Conservation (phyloP, 345 rosid genomes). For the Draba incana region DNA sequence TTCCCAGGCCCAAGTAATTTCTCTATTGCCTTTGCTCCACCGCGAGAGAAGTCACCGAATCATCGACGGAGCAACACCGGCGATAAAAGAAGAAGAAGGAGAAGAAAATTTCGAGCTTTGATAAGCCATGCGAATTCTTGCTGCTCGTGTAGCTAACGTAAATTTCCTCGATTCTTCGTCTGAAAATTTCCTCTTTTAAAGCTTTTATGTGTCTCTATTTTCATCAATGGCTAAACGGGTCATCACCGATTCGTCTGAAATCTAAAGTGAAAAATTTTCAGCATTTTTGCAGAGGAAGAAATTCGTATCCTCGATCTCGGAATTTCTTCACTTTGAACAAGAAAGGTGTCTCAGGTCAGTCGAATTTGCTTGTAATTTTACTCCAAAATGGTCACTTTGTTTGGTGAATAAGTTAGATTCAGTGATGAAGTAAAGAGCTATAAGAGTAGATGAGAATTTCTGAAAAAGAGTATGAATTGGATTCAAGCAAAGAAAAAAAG, state of each 20-base stretch:
- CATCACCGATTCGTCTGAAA: constrained; percentile 10
- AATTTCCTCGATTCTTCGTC: background rate
- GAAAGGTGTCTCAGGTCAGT: constrained; percentile 16
- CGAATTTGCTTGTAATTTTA: constrained; percentile 11
- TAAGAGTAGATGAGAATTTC: too few species aligned
- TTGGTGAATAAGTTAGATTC: background rate
- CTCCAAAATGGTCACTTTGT: constrained; percentile 21
- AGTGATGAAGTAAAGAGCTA: background rate
- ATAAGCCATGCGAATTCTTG: constrained; percentile 33
- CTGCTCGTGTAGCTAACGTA: constrained; percentile 34
- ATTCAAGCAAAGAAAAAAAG: background rate
- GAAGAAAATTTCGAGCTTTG: constrained; percentile 5
- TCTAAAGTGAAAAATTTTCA: constrained; percentile 27
- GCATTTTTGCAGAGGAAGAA: constrained; percentile 46
- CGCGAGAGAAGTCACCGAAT: constrained; percentile 2
- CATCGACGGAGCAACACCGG: background rate
- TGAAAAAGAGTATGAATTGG: background rate
- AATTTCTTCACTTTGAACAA: constrained; percentile 41
- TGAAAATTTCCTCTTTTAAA: background rate
- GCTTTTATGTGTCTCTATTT: background rate
- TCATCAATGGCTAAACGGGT: constrained; percentile 21
- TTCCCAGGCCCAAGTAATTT: background rate
- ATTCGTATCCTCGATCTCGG: constrained; percentile 41
- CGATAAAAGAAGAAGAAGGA: background rate
- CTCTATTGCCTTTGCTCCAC: background rate